phyloP scores from a whole-genome alignment of 2,329 filamentous ascomycete species.

The Septoria linicola region DNA sequence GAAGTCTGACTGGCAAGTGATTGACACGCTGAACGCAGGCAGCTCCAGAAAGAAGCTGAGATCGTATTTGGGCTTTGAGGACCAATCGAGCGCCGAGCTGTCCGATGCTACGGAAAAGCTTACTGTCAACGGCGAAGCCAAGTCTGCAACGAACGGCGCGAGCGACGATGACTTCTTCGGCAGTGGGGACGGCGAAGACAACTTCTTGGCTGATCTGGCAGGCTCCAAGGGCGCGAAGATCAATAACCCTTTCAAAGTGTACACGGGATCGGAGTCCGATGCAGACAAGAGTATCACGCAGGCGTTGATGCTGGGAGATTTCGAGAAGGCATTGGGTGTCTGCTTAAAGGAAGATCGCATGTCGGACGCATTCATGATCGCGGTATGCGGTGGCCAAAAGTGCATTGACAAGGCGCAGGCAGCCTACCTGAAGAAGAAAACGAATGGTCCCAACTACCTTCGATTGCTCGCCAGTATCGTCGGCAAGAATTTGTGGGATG shows the following conservation, averaged over 20 bases:
- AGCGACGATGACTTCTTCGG: slow-evolving; percentile 68
- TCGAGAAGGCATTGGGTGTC: slow-evolving; percentile 83
- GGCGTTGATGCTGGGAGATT: slow-evolving; percentile 84
- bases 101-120: slow-evolving; percentile 44
- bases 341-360: slow-evolving; percentile 86
- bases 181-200: slow-evolving; percentile 68
- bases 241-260: slow-evolving; percentile 89
- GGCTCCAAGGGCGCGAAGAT: slow-evolving; percentile 90
- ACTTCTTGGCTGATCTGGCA: slow-evolving; percentile 80
- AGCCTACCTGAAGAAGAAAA: slow-evolving; percentile 81
- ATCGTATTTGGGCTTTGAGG: slow-evolving; percentile 84
- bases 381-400: slow-evolving; percentile 91
- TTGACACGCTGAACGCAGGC: slow-evolving; percentile 80
- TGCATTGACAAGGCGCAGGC: slow-evolving; percentile 92
- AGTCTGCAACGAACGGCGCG: slow-evolving; percentile 31
- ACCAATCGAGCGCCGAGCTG: slow-evolving; percentile 50
- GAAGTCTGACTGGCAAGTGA: slow-evolving; percentile 93
- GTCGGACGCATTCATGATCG: slow-evolving; percentile 96
- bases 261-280: slow-evolving; percentile 76
- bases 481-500: slow-evolving; percentile 95
- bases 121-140: slow-evolving; percentile 55
- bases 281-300: slow-evolving; percentile 85
- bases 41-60: slow-evolving; percentile 84
- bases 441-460: slow-evolving; percentile 83
- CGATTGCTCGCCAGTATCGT: slow-evolving; percentile 88